Percentiles rank a stretch among this genome's conserved stretches.
Conservation (phyloP, 2,329 filamentous ascomycete genomes). For the Davidsoniella eucalypti region DNA sequence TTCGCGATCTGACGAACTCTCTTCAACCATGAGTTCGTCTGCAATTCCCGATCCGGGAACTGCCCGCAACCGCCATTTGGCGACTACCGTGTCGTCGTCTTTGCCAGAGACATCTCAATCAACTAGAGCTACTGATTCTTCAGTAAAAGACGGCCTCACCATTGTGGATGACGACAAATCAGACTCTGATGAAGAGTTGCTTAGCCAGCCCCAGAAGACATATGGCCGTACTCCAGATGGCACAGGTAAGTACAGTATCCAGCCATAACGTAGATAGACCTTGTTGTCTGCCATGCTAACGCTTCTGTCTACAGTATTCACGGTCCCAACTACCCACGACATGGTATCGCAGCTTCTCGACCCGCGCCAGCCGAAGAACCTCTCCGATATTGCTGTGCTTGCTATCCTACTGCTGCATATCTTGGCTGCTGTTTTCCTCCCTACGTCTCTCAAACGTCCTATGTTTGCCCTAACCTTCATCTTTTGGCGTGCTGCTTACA, state of each 20-base stretch:
- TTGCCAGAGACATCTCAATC: conserved; percentile 3
- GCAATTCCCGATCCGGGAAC: conserved; percentile 3
- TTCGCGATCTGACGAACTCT: background rate
- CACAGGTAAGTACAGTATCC: conserved; percentile 47
- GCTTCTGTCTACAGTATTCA: conserved; percentile 51
- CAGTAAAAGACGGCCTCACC: background rate
- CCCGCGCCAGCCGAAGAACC: conserved; percentile 85
- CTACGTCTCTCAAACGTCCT: conserved; percentile 50
- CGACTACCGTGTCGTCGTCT: background rate
- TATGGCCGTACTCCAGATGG: conserved; percentile 85
- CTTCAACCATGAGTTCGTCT: conserved; percentile 13
- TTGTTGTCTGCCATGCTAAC: background rate
- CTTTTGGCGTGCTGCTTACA: conserved; percentile 87
- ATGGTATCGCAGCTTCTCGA: conserved; percentile 97
- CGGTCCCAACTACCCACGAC: conserved; percentile 89
- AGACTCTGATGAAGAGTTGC: background rate
- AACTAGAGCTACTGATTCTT: conserved; percentile 2
- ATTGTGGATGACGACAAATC: background rate
- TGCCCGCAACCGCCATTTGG: conserved; percentile 9
- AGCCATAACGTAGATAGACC: background rate
- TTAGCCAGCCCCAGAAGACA: conserved; percentile 38
- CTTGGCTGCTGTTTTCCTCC: conserved; percentile 55
- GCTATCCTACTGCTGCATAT: conserved; percentile 62
- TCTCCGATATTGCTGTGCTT: conserved; percentile 70
- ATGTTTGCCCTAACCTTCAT: conserved; percentile 72